A percentile compares a stretch with the other conserved stretches of the same genome.
Conservation (phyloP, 2,329 filamentous ascomycete genomes). For the Beauveria sp. region DNA sequence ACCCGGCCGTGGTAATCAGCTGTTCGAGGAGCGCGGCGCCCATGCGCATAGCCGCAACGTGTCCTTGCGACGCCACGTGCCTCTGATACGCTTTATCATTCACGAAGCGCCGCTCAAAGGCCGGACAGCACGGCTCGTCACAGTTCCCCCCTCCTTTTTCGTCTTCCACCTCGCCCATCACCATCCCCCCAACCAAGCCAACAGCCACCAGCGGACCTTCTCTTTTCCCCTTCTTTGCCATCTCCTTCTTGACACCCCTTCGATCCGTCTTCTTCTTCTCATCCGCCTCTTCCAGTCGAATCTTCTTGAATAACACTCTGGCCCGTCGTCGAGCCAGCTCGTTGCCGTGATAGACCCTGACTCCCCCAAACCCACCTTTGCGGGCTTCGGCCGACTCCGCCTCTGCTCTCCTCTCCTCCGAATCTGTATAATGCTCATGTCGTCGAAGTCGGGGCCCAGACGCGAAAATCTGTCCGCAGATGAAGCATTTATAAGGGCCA, state of each 20-base stretch:
- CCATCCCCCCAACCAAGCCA: not conserved
- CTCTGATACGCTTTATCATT: not conserved
- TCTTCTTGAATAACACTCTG: not conserved
- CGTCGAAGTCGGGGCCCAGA: not conserved
- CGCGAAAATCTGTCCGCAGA: not conserved
- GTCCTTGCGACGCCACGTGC: not conserved
- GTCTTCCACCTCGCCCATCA: not conserved
- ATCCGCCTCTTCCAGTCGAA: not conserved
- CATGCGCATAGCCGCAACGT: not conserved
- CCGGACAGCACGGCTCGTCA: not conserved
- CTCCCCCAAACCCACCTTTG: not conserved
- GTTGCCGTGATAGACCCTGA: not conserved
- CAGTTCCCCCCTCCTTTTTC: not conserved
- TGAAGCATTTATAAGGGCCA: slow-evolving; percentile 1
- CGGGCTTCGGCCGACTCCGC: not conserved
- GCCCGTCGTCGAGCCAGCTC: not conserved
- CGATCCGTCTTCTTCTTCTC: not conserved
- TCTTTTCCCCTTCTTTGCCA: not conserved
- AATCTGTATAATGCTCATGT: not conserved
- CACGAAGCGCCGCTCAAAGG: not conserved
- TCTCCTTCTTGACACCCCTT: rapidly evolving
- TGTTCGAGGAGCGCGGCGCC: not conserved
- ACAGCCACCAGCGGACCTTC: too few relatives aligned
- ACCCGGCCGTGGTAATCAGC: not conserved
- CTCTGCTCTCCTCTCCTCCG: not conserved